Conservation (phyloP, 306 rosid genomes). For the Prosopis cineraria region DNA sequence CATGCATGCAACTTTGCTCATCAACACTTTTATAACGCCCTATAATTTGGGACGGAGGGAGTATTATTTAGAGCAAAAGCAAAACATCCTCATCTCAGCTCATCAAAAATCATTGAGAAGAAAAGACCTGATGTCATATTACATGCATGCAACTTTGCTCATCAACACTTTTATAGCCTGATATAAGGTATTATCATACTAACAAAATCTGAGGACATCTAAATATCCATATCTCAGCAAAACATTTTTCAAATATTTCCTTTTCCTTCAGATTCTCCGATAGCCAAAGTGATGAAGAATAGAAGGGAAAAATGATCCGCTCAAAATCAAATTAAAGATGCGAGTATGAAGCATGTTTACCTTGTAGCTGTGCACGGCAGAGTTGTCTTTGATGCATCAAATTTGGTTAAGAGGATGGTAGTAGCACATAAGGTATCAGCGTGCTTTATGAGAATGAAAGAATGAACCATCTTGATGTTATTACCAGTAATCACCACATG, state of each 20-base stretch:
- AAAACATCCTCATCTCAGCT: too few relatives aligned
- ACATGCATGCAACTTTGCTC: background rate
- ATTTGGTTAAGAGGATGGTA: constrained; percentile 7
- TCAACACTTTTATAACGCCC: background rate
- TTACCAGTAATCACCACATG: constrained; percentile 96
- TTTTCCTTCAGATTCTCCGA: background rate
- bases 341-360: background rate
- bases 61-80: too few relatives aligned
- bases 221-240: background rate
- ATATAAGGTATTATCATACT: background rate
- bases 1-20: background rate
- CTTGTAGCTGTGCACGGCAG: background rate
- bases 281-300: background rate
- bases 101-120: too few relatives aligned
- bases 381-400: constrained; percentile 7
- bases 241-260: background rate
- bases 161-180: background rate
- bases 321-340: constrained; percentile 1
- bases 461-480: constrained; percentile 19
- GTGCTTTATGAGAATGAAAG: background rate
- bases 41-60: too few relatives aligned
- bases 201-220: background rate
- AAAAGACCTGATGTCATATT: background rate
- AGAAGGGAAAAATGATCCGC: background rate
- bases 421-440: constrained; percentile 5